Conservation (phyloP, 768 basidiomycete genomes). For the Agaricus sinodeliciosus region DNA sequence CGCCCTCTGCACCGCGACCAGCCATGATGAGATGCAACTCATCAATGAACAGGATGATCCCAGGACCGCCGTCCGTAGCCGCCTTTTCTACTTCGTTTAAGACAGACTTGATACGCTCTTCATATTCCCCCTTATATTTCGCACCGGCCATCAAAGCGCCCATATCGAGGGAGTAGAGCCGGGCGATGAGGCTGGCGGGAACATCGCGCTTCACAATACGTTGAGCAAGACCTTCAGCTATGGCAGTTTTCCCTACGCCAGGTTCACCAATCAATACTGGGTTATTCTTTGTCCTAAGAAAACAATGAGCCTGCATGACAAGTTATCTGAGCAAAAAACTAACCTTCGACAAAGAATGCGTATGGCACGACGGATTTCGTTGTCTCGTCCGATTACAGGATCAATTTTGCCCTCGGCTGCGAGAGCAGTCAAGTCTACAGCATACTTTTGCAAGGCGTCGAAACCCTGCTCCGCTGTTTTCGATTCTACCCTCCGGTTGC, state of each 20-base stretch:
- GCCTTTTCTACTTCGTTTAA: slow-evolving; percentile 92
- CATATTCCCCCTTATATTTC: slow-evolving; percentile 92
- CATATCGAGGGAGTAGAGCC: slow-evolving; percentile 87
- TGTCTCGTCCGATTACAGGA: slow-evolving; percentile 89
- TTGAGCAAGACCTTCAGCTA: slow-evolving; percentile 93
- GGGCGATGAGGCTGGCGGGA: slow-evolving; percentile 63
- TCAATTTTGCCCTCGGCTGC: slow-evolving; percentile 94
- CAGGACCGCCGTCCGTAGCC: slow-evolving; percentile 62
- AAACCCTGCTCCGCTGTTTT: slow-evolving; percentile 88
- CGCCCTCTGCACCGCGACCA: slow-evolving; percentile 72
- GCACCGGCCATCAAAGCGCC: slow-evolving; percentile 93
- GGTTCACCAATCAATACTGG: slow-evolving; percentile 96
- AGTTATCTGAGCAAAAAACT: neutral
- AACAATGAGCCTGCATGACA: slow-evolving; percentile 15
- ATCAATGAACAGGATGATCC: slow-evolving; percentile 91
- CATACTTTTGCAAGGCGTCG: slow-evolving; percentile 87
- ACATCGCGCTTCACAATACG: slow-evolving; percentile 94
- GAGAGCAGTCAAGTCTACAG: slow-evolving; percentile 77
- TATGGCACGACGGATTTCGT: slow-evolving; percentile 81
- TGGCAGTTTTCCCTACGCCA: slow-evolving; percentile 93
- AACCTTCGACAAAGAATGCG: slow-evolving; percentile 79
- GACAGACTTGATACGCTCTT: slow-evolving; percentile 91
- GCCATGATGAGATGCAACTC: slow-evolving; percentile 95
- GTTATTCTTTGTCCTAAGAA: slow-evolving; percentile 83
- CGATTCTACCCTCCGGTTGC: slow-evolving; percentile 80